Conservation (phyloP, 1,139 yeast genomes). For the Hemisphaericaspora lyxosophila region DNA sequence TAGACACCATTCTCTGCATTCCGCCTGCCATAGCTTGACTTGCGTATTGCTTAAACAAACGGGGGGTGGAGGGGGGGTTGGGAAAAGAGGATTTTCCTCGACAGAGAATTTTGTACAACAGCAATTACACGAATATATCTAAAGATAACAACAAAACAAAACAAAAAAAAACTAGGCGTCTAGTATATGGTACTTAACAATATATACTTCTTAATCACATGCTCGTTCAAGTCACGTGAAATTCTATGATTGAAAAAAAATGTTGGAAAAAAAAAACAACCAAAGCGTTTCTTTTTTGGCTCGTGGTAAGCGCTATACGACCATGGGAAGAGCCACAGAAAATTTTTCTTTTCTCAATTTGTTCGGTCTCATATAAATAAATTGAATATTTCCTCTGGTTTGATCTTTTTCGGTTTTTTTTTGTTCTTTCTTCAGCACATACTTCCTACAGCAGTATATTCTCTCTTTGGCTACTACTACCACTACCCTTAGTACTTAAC, state of each 20-base stretch:
- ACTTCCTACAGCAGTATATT: conserved; percentile 1
- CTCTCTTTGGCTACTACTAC: conserved; percentile 1
- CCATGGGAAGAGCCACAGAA: conserved; percentile 2
- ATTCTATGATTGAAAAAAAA: conserved; percentile 3
- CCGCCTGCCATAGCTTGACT: too few species aligned
- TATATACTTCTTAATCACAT: conserved; percentile 5
- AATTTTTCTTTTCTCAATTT: background rate
- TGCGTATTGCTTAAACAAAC: too few species aligned
- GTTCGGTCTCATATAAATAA: conserved; percentile 3
- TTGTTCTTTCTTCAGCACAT: conserved; percentile 1
- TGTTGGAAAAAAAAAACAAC: conserved; percentile 2
- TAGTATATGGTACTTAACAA: background rate
- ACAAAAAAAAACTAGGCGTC: too few species aligned
- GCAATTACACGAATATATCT: too few species aligned
- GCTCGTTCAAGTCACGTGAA: conserved; percentile 7
- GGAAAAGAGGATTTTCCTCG: too few species aligned
- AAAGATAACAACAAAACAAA: too few species aligned
- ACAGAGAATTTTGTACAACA: too few species aligned
- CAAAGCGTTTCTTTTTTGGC: background rate
- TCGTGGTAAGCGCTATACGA: conserved; percentile 1
- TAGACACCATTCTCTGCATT: too few species aligned
- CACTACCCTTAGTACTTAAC: too few species aligned
- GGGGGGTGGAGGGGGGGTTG: too few species aligned
- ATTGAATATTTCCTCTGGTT: background rate
- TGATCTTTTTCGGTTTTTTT: background rate